Evolutionary conservation across 1,284 basidiomycete species (phyloP).

Genomic region (Sanghuangporus weigelae): DNA sequence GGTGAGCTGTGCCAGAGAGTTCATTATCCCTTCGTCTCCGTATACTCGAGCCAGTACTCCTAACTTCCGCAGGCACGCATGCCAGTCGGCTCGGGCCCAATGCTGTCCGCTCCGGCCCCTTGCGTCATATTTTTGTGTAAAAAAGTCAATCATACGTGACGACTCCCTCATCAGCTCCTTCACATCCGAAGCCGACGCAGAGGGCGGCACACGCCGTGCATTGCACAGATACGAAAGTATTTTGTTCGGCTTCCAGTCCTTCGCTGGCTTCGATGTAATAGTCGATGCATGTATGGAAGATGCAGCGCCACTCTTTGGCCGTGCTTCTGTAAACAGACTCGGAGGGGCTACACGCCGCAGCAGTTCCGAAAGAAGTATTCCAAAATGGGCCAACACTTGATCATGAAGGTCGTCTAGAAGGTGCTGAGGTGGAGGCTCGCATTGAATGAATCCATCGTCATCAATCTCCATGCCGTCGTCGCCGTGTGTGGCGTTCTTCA

Average conservation of each 20-base stretch:
- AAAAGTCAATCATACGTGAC: slow-evolving; percentile 43
- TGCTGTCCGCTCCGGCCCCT: slow-evolving; percentile 57
- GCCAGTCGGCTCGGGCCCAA: slow-evolving; percentile 66
- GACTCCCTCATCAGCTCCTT: slow-evolving; percentile 15
- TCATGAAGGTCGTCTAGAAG: slow-evolving; percentile 62
- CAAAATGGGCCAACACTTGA: slow-evolving; percentile 65
- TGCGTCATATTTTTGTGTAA: slow-evolving; percentile 41
- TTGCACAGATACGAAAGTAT: slow-evolving; percentile 51
- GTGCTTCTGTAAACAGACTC: slow-evolving; percentile 6
- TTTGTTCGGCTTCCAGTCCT: slow-evolving; percentile 48
- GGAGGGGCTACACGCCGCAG: slow-evolving; percentile 40
- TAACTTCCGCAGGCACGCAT: slow-evolving; percentile 42
- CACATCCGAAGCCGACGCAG: slow-evolving; percentile 7
- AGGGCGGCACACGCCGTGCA: slow-evolving; percentile 23
- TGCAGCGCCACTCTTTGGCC: slow-evolving; percentile 36
- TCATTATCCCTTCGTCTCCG: slow-evolving; percentile 44
- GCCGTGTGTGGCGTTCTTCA: slow-evolving; percentile 28
- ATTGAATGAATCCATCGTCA: slow-evolving; percentile 31
- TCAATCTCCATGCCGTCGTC: slow-evolving; percentile 60
- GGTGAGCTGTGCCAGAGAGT: slow-evolving; percentile 43
- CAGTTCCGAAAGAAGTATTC: slow-evolving; percentile 50
- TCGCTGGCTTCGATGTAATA: slow-evolving; percentile 32
- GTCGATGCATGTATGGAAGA: slow-evolving; percentile 55
- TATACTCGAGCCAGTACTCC: slow-evolving; percentile 44
- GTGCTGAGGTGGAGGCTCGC: slow-evolving; percentile 33